Conservation (phyloP, 176 grass and related monocot genomes). For the Oryza officinalis region DNA sequence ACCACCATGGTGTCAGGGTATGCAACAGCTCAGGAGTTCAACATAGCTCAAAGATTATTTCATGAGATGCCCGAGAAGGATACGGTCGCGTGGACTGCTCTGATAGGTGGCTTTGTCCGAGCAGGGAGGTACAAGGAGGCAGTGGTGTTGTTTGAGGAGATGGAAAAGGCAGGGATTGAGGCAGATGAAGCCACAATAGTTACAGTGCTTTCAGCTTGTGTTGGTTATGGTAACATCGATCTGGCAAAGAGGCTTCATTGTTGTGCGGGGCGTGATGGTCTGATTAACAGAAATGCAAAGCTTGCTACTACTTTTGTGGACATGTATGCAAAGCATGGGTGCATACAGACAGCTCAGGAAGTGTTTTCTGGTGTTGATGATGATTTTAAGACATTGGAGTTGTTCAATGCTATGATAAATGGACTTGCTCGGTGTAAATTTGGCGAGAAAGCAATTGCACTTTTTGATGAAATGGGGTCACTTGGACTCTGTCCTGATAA, state of each 20-base stretch:
- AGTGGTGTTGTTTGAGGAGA: constrained; percentile 50
- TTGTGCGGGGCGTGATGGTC: constrained; percentile 14
- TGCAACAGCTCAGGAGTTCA: constrained; percentile 31
- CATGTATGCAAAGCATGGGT: constrained; percentile 58
- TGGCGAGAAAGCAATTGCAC: constrained; percentile 42
- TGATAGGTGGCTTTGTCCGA: constrained; percentile 52
- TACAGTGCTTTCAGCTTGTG: constrained; percentile 51
- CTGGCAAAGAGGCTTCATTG: constrained; percentile 52
- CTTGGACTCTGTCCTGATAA: constrained; percentile 45
- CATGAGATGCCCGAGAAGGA: constrained; percentile 51
- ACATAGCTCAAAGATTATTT: constrained; percentile 45
- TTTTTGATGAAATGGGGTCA: constrained; percentile 53
- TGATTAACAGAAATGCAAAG: constrained; percentile 38
- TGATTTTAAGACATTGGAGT: constrained; percentile 47
- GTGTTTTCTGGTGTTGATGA: constrained; percentile 37
- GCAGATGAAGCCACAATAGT: constrained; percentile 49
- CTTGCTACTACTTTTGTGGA: constrained; percentile 54
- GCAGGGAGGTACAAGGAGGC: constrained; percentile 36
- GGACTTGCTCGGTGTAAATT: constrained; percentile 48
- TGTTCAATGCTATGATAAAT: constrained; percentile 65
- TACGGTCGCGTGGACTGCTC: constrained; percentile 56
- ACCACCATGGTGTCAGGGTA: constrained; percentile 47
- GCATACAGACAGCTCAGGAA: constrained; percentile 53
- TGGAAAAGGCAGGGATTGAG: constrained; percentile 41
- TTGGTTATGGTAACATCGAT: constrained; percentile 19